A percentile compares a stretch with the other conserved stretches of the same genome.
These are phyloP conservation scores for Thalassia testudinum DNA, from an alignment of 116 monocot species.

Conservation along the genomic window DNA sequence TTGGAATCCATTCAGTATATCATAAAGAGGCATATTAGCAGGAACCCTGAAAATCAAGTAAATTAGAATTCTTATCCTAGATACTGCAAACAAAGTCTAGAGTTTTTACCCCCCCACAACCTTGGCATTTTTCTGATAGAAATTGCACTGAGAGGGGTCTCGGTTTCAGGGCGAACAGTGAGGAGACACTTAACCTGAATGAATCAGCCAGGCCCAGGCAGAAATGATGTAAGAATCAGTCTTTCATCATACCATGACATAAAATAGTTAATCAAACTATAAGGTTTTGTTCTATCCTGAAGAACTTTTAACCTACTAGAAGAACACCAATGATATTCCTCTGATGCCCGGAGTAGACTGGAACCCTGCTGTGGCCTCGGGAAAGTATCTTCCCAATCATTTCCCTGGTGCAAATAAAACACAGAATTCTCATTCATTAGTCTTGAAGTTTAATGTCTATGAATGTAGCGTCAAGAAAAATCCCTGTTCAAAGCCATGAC, in stretches of 20 bases:
- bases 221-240: neutral
- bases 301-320: slow-evolving; percentile 34
- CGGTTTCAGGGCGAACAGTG: slow-evolving; percentile 95
- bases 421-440: too few species aligned
- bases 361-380: slow-evolving; percentile 88
- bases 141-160: slow-evolving; percentile 94
- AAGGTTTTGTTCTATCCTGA: too few species aligned
- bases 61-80: slow-evolving; percentile 1
- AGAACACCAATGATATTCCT: slow-evolving; percentile 92
- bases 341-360: slow-evolving; percentile 88
- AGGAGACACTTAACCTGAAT: slow-evolving; percentile 91
- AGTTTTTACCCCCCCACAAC: slow-evolving; percentile 34
- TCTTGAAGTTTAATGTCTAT: too few species aligned
- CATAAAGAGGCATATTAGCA: slow-evolving; percentile 95
- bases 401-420: slow-evolving; percentile 39
- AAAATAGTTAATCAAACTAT: neutral
- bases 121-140: slow-evolving; percentile 97
- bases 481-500: neutral
- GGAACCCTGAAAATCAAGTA: slow-evolving; percentile 58
- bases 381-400: slow-evolving; percentile 98
- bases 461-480: too few species aligned
- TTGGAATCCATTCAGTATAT: slow-evolving; percentile 97
- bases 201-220: neutral
- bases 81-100: too few species aligned
- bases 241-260: neutral